phyloP scores from a whole-genome alignment of 768 basidiomycete species.

The Neoboletus subvelutipes region DNA sequence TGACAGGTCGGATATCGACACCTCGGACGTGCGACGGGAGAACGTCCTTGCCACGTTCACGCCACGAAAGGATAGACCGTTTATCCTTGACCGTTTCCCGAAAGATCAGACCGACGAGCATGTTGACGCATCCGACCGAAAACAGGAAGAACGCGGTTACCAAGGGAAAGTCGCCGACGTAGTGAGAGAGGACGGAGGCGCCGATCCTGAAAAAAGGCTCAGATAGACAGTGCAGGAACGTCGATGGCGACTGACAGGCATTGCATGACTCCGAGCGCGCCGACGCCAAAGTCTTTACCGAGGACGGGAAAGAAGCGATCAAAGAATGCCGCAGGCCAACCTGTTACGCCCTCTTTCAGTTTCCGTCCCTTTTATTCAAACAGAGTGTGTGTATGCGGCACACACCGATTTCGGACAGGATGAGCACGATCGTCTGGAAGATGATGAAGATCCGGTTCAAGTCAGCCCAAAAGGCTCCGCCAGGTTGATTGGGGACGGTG shows the following conservation, averaged over 20 bases:
- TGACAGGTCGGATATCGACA: slow-evolving; percentile 26
- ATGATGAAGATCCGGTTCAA: slow-evolving; percentile 84
- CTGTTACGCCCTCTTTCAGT: slow-evolving; percentile 17
- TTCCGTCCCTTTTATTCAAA: background rate
- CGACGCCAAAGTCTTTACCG: slow-evolving; percentile 82
- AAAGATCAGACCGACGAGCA: slow-evolving; percentile 79
- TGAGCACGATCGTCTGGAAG: slow-evolving; percentile 73
- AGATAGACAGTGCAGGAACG: background rate
- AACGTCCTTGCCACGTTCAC: slow-evolving; percentile 52
- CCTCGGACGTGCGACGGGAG: slow-evolving; percentile 44
- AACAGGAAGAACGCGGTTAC: slow-evolving; percentile 87
- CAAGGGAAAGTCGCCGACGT: slow-evolving; percentile 81
- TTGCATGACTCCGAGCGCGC: slow-evolving; percentile 86
- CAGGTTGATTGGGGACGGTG: slow-evolving; percentile 92
- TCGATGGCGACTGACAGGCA: slow-evolving; percentile 54
- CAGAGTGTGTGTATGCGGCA: background rate
- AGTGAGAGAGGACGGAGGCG: slow-evolving; percentile 70
- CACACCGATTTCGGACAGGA: slow-evolving; percentile 47
- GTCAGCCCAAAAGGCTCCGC: slow-evolving; percentile 90
- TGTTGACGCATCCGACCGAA: slow-evolving; percentile 79
- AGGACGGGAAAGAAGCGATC: slow-evolving; percentile 89
- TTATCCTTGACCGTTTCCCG: slow-evolving; percentile 62
- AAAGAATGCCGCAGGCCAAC: slow-evolving; percentile 79
- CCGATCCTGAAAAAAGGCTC: slow-evolving; percentile 46
- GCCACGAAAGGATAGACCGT: slow-evolving; percentile 69